These are phyloP conservation scores for Xeromyces bisporus DNA, from an alignment of 495 filamentous ascomycete species.

Conservation along the genomic window DNA sequence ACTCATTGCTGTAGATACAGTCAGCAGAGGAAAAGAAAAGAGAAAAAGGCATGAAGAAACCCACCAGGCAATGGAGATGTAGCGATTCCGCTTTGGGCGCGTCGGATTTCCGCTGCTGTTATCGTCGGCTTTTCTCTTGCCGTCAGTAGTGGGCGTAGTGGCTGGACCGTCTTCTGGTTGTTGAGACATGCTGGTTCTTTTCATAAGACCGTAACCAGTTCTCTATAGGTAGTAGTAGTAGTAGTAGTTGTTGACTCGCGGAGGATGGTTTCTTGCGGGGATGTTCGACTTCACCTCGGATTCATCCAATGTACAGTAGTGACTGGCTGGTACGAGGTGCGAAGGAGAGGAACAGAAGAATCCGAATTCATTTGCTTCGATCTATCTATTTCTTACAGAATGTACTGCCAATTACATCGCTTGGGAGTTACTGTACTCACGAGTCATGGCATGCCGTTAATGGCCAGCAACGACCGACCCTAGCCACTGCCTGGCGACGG, in stretches of 20 bases:
- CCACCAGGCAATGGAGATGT: conserved; percentile 87
- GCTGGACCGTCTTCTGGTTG: conserved; percentile 12
- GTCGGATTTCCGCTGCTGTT: conserved; percentile 29
- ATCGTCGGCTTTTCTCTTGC: conserved; percentile 32
- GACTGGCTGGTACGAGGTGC: too few species aligned
- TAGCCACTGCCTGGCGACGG: background rate
- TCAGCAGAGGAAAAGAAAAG: background rate
- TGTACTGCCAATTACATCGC: too few species aligned
- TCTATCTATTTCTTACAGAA: too few species aligned
- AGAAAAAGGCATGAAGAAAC: conserved; percentile 6
- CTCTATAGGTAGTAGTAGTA: too few species aligned
- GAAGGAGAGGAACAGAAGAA: too few species aligned
- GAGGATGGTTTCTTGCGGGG: too few species aligned
- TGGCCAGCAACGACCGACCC: conserved; percentile 4
- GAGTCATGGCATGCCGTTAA: conserved; percentile 6
- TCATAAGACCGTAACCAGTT: too few species aligned
- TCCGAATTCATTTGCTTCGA: too few species aligned
- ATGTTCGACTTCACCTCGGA: too few species aligned
- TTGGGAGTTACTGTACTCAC: too few species aligned
- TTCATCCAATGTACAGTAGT: too few species aligned
- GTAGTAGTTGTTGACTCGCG: too few species aligned
- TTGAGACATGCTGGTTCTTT: conserved; percentile 13
- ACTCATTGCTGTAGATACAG: conserved; percentile 48
- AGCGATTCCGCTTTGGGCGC: conserved; percentile 46
- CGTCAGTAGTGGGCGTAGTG: conserved; percentile 10